A percentile compares a stretch with the other conserved stretches of the same genome.
These are phyloP conservation scores for Polygonum maritimum DNA, from an alignment of 148 eudicot species.

Conservation along the genomic window DNA sequence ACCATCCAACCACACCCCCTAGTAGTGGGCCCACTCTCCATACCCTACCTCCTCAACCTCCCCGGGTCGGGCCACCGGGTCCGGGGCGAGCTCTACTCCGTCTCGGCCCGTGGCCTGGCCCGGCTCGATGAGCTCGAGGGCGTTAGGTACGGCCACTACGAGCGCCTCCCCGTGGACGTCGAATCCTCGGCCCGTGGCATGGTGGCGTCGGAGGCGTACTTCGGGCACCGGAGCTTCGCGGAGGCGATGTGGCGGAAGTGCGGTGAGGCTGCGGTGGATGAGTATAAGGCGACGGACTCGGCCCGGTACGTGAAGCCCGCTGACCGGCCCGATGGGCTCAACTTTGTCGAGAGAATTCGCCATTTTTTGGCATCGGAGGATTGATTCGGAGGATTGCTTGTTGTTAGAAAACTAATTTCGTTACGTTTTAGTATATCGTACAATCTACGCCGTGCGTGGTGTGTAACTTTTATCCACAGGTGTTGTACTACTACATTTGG, in stretches of 20 bases:
- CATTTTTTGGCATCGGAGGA: neutral
- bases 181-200: neutral
- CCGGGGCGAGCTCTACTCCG: slow-evolving; percentile 48
- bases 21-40: slow-evolving; percentile 50
- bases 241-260: slow-evolving; percentile 38
- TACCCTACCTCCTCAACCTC: slow-evolving; percentile 55
- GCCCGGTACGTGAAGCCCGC: slow-evolving; percentile 31
- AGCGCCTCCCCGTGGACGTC: slow-evolving; percentile 33
- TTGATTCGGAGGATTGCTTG: neutral
- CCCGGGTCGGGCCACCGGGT: slow-evolving; percentile 41
- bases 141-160: slow-evolving; percentile 32
- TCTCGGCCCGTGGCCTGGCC: slow-evolving; percentile 26
- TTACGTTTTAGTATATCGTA: no score
- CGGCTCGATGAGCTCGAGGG: slow-evolving; percentile 59
- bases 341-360: slow-evolving; percentile 36
- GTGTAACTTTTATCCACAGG: no score
- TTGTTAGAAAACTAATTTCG: no score
- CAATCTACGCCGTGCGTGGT: no score
- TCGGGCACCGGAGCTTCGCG: slow-evolving; percentile 42
- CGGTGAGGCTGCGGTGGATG: slow-evolving; percentile 25
- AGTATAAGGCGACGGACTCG: slow-evolving; percentile 27
- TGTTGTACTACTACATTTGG: no score
- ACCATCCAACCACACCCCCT: slow-evolving; percentile 31
- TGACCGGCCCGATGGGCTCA: slow-evolving; percentile 33
- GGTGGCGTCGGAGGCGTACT: slow-evolving; percentile 35